Base-by-base conservation (phyloP, 805 yeast species). In the Ogataea haglerorum region DNA sequence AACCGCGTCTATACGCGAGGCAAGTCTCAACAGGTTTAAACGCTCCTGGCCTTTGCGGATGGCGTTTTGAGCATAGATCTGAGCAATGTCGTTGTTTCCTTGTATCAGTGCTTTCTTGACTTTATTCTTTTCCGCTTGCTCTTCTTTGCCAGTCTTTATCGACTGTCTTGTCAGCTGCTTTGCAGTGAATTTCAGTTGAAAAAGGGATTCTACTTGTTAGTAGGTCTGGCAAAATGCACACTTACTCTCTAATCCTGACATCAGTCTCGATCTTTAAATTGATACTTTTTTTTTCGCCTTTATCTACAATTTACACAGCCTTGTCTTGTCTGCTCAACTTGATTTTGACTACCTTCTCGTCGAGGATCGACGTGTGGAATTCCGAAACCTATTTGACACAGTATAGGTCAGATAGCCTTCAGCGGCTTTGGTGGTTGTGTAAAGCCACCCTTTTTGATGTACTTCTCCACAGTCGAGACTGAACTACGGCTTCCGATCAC, bases 1-100 rank as follows among this genome's bases (percentile, higher is more conserved):
- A 17, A 93, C 99, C 0, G 98, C 91, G 64, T 93, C 99, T 15
- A 93, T 86, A 43, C 97, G 68, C 0, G 96, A 86, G 0, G 96
- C 84, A 43, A 93, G 69, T 50, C 91, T 73, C 38, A 93, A 67
- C 40, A 93, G 65, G 57, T 85, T 91, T 38, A 91, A 70, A 47
- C 91, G 70, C 62, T 93, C 99, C 54, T 85, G 85, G 33, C 85
- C 74, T 63, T 93, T 93, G 36, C 99, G 75, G 31, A 95, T 88
- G 27, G 98, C 96, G 64, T 90, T 93, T 51, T 90, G 95, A 0
- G 99, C 99, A 56, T 93, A 91, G 32, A 93, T 74, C 58, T 80
- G 84, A 0, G 98, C 98, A 46, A 93, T 89, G 58, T 93, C 99
- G 53, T 82, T 84, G 59, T 84, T 83, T 13, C 95, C 96, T 51